These are phyloP conservation scores for Solanum tacnaense DNA, from an alignment of 257 asterid genomes.

Conservation along the genomic window DNA sequence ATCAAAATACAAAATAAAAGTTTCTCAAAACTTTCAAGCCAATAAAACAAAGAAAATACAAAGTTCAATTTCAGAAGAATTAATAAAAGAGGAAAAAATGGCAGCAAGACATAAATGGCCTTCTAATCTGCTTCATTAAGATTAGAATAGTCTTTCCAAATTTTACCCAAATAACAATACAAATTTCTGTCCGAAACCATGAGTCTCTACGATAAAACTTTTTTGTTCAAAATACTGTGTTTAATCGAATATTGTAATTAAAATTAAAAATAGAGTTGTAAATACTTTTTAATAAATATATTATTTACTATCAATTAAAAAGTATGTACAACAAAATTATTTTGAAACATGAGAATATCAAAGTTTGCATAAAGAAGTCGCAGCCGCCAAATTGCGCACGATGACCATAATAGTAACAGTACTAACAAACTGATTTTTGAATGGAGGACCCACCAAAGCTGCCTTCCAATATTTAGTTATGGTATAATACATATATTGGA, in stretches of 20 bases:
- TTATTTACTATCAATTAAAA: not conserved
- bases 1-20: not conserved
- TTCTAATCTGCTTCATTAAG: not conserved
- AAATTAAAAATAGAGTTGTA: not conserved
- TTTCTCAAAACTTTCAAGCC: not conserved
- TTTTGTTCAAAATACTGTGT: not conserved
- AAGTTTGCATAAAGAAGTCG: not conserved
- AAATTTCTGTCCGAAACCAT: not conserved
- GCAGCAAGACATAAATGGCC: not conserved
- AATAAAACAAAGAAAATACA: not conserved
- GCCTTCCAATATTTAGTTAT: too few relatives aligned
- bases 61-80: not conserved
- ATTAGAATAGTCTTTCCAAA: not conserved
- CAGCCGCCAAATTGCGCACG: not conserved
- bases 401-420: not conserved
- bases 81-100: not conserved
- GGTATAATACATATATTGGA: too few relatives aligned
- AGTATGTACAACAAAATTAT: not conserved
- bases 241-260: not conserved
- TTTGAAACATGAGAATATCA: not conserved
- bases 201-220: not conserved
- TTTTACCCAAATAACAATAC: not conserved
- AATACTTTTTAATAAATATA: not conserved
- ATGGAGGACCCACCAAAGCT: not conserved
- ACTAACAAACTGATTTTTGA: not conserved